These are phyloP conservation scores for Aureobasidium pullulans DNA, from an alignment of 2,329 filamentous ascomycete species.

Conservation along the genomic window DNA sequence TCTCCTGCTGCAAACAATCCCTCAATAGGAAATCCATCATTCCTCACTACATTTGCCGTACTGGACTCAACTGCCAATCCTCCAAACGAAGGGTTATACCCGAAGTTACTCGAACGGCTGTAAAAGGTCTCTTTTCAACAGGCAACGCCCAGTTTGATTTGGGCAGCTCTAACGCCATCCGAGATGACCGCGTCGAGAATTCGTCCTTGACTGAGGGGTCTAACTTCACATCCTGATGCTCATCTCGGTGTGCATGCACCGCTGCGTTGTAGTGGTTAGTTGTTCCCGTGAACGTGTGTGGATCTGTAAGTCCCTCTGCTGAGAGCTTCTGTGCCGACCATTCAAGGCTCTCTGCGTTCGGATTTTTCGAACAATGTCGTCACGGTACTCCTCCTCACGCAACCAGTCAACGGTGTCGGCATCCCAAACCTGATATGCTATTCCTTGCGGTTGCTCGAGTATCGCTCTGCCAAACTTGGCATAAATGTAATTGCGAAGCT, in stretches of 20 bases:
- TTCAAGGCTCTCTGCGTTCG: constrained; percentile 44
- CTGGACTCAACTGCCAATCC: constrained; percentile 51
- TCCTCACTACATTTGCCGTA: constrained; percentile 46
- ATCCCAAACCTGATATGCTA: constrained; percentile 62
- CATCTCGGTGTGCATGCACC: constrained; percentile 39
- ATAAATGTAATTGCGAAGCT: constrained; percentile 61
- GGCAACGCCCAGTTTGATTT: constrained; percentile 63
- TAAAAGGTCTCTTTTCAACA: constrained; percentile 49
- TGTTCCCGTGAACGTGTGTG: constrained; percentile 43
- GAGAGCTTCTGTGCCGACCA: constrained; percentile 48
- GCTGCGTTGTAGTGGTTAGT: constrained; percentile 53
- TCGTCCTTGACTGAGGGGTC: constrained; percentile 57
- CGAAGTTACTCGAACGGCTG: constrained; percentile 57
- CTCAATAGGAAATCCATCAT: constrained; percentile 39
- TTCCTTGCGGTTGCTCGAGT: constrained; percentile 48
- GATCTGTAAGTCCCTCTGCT: constrained; percentile 40
- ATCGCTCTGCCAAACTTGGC: constrained; percentile 59
- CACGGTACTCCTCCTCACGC: constrained; percentile 54
- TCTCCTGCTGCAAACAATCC: constrained; percentile 57
- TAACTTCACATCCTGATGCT: constrained; percentile 42
- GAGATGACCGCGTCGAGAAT: constrained; percentile 51
- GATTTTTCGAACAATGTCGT: constrained; percentile 50
- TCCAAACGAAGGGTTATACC: constrained; percentile 63
- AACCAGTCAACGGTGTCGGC: constrained; percentile 45
- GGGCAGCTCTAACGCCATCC: constrained; percentile 36